These are phyloP conservation scores for Cyclocybe aegerita DNA, from an alignment of 768 basidiomycete species.

Conservation along the genomic window DNA sequence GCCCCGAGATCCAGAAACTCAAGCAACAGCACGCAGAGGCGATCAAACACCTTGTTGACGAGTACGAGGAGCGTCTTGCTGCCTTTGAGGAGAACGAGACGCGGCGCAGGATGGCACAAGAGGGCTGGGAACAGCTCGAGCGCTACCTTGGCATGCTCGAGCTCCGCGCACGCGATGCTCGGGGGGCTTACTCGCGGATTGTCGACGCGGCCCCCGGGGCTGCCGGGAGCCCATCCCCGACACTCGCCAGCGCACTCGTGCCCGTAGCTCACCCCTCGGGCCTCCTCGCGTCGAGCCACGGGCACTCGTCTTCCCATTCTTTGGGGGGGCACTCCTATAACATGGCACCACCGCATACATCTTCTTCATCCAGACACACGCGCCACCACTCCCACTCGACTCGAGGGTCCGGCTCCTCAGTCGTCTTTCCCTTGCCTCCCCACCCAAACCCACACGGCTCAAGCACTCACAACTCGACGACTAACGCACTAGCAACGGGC, in stretches of 20 bases:
- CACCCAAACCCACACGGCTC: conserved; percentile 1
- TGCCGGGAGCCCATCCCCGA: background rate
- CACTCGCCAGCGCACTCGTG: background rate
- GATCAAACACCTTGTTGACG: conserved; percentile 33
- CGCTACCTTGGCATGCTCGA: conserved; percentile 47
- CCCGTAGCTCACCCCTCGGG: background rate
- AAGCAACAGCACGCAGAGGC: conserved; percentile 23
- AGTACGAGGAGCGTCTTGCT: conserved; percentile 49
- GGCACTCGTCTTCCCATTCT: too few species aligned
- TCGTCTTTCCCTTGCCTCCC: background rate
- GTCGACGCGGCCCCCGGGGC: conserved; percentile 41
- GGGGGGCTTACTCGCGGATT: conserved; percentile 44
- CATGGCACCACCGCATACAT: too few species aligned
- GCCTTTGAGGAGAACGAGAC: conserved; percentile 57
- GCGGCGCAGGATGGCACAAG: conserved; percentile 39
- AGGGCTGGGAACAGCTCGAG: conserved; percentile 52
- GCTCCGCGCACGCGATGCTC: conserved; percentile 45
- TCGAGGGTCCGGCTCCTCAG: too few species aligned
- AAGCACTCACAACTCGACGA: conserved; percentile 14
- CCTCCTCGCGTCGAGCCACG: too few species aligned
- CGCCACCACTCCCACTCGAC: too few species aligned
- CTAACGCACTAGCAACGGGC: conserved; percentile 2
- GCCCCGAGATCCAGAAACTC: conserved; percentile 9
- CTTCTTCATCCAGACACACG: too few species aligned
- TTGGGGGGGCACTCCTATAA: too few species aligned